Base-by-base conservation (phyloP, 805 yeast species). In the Cyberlindnera veronae region DNA sequence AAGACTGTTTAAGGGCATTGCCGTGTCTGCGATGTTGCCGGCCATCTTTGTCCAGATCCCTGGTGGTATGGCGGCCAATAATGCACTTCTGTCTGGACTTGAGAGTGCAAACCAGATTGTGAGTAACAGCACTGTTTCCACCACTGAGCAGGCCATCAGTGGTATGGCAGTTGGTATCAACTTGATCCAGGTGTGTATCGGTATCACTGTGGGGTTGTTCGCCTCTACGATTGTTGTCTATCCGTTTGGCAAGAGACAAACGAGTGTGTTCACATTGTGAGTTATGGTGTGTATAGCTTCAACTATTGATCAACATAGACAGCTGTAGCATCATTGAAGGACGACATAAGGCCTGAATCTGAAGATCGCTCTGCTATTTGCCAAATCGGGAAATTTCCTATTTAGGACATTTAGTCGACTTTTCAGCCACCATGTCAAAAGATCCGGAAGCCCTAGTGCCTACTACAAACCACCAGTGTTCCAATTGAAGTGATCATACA, bases 31-130 rank as follows among this genome's bases (percentile, higher is more conserved):
- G 8, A 91, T 91, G 96, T 64, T 91, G 41, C 98, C 98, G 0
- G 98, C 91, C 0, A 87, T 91, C 34, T 90, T 91, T 57, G 95
- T 88, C 4, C 95, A 85, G 61, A 97, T 91, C 32, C 98, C 98
- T 4, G 81, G 91, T 2, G 97, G 97, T 60, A 80, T 91, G 46
- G 97, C 97, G 3, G 81, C 95, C 0, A 91, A 89, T 53, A 84
- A 95, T 28, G 77, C 95, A 3, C 71, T 91, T 36, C 70, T 90
- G 10, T 76, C 95, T 0, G 98, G 98, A 41, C 72, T 91, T 13
- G 66, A 69, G 24, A 73, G 77, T 30, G 97, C 97, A 1, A 79
- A 89, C 51, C 68, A 68, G 43, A 74, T 90, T 38, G 79, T 75
- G 5, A 66, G 74, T 28, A 57, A 61, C 14, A 44, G 45, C 4